Evolutionary conservation across 2,329 filamentous ascomycete species (phyloP).

Genomic region (Monilinia laxa): DNA sequence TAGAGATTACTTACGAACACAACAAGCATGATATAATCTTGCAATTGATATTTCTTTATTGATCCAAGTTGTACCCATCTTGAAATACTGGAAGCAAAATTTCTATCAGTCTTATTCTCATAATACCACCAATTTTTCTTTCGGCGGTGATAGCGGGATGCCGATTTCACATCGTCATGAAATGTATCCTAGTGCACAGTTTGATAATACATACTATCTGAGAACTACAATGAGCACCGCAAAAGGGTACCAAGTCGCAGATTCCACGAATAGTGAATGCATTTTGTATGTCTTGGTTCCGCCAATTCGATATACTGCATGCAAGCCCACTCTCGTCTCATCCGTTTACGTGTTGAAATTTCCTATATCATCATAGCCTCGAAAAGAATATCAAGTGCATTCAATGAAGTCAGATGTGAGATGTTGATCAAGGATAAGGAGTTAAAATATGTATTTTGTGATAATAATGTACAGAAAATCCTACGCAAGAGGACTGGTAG

Average conservation of each 20-base stretch:
- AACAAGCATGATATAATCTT: slow-evolving; percentile 57
- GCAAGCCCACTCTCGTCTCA: neutral
- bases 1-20: slow-evolving; percentile 46
- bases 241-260: slow-evolving; percentile 49
- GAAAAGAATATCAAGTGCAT: neutral
- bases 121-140: neutral
- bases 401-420: neutral
- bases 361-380: slow-evolving; percentile 8
- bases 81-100: slow-evolving; percentile 39
- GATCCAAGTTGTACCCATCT: slow-evolving; percentile 47
- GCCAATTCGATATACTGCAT: neutral
- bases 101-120: neutral
- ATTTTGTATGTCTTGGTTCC: neutral
- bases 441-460: neutral
- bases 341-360: neutral
- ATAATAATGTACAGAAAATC: neutral
- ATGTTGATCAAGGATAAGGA: neutral
- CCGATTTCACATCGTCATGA: neutral
- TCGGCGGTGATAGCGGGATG: too few relatives aligned
- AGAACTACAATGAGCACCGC: slow-evolving; percentile 29
- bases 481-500: neutral
- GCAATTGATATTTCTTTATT: slow-evolving; percentile 50
- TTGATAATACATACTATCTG: slow-evolving; percentile 42
- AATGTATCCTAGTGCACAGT: neutral
- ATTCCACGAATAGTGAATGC: slow-evolving; percentile 39